Conservation (phyloP, 2,329 filamentous ascomycete genomes). For the Aspergillus persii region DNA sequence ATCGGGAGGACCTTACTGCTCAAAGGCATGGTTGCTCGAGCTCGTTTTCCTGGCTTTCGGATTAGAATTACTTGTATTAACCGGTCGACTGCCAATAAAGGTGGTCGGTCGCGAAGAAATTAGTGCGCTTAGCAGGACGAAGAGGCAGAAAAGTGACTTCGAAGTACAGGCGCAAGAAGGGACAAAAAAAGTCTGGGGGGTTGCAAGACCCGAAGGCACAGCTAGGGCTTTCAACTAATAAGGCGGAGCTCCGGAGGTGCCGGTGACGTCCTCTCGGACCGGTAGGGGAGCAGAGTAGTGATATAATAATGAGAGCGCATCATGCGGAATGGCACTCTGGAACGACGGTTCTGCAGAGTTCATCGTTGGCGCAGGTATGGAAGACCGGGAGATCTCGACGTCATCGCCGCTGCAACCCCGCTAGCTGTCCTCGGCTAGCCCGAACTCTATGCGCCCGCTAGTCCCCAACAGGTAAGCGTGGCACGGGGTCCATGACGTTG, state of each 20-base stretch:
- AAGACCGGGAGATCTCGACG: slow-evolving; percentile 29
- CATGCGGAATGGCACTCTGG: slow-evolving; percentile 9
- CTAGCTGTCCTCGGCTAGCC: slow-evolving; percentile 25
- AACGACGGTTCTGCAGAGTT: slow-evolving; percentile 5
- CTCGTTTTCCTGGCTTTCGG: not conserved
- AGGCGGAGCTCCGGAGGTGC: slow-evolving; percentile 20
- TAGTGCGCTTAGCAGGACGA: not conserved
- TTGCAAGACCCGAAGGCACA: not conserved
- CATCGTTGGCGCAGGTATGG: not conserved
- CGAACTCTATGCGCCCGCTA: slow-evolving; percentile 16
- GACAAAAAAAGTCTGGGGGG: not conserved
- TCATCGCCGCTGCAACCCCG: slow-evolving; percentile 28
- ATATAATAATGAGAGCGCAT: slow-evolving; percentile 28
- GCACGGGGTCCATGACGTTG: slow-evolving; percentile 31
- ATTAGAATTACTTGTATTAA: not conserved
- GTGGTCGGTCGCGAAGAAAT: not conserved
- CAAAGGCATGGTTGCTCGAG: slow-evolving; percentile 5
- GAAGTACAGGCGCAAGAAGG: not conserved
- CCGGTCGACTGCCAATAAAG: not conserved
- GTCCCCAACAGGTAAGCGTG: slow-evolving; percentile 15
- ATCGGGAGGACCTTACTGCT: slow-evolving; percentile 30
- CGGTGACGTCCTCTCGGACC: slow-evolving; percentile 12
- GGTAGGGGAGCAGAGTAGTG: slow-evolving; percentile 13
- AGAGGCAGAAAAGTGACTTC: not conserved
- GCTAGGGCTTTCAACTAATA: slow-evolving; percentile 15